Evolutionary conservation across 805 yeast species (phyloP), one percentile per base, ranked within the genome.

Genomic region (Sporopachydermia lactativora): DNA sequence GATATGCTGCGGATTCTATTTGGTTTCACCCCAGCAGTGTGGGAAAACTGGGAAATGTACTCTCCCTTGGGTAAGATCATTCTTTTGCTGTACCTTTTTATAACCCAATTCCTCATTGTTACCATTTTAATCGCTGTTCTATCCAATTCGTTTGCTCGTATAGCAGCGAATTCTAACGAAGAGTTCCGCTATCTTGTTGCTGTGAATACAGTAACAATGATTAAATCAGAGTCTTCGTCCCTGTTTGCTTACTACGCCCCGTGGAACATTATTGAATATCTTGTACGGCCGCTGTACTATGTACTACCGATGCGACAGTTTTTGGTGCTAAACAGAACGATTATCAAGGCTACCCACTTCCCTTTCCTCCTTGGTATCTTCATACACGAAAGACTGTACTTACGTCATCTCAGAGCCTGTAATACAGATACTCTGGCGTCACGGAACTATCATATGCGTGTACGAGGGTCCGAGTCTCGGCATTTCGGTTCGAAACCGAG

Each of bases 21-120:
- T 50, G 78, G 78, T 1, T 73, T 68, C 50, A 73, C 78, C 1
- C 77, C 78, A 0, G 70, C 76, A 0, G 77, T 73, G 3, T 73
- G 78, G 78, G 61, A 62, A 37, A 68, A 66, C 41, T 72, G 77
- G 77, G 54, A 59, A 31, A 57, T 60, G 40, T 73, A 68, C 47
- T 64, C 71, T 35, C 46, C 55, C 1, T 51, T 71, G 35, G 78
- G 78, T 1, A 58, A 68, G 31, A 46, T 55, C n/a, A 59, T 71
- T 16, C 65, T 69, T 43, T 58, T 73, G 50, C 60, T 68, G n/a
- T 73, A 68, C 49, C 58, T 73, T 18, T 71, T 71, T 45, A 59
- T 72, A 45, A 68, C 70, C 40, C 77, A 73, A 43, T 73, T 73
- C 50, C 66, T 73, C 34, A 65, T 73, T 15, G 61, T 72, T 17